These are phyloP conservation scores for Lactarius psammicola DNA, from an alignment of 768 basidiomycete genomes.

Conservation along the genomic window DNA sequence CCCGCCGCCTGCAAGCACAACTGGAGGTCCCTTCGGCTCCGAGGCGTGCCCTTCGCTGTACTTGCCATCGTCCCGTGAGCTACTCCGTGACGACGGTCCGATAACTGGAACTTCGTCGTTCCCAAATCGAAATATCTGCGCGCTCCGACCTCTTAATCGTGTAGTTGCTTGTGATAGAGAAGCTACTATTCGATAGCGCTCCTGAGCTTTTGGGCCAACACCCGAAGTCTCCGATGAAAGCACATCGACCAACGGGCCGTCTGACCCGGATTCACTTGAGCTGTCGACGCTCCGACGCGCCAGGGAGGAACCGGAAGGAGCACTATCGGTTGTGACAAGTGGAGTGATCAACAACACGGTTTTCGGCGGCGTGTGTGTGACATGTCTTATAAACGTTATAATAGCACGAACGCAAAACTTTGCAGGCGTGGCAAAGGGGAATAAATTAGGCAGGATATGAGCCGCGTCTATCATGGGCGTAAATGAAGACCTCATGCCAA, in stretches of 20 bases:
- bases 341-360: not conserved
- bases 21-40: not conserved
- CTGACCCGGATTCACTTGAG: not conserved
- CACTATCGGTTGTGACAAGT: not conserved
- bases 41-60: not conserved
- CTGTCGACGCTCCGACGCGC: not conserved
- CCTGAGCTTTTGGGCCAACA: not conserved
- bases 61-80: not conserved
- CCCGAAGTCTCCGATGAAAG: not conserved
- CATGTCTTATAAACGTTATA: conserved; percentile 65
- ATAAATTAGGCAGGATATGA: conserved; percentile 69
- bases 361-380: conserved; percentile 48
- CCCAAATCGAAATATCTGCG: not conserved
- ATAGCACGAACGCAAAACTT: conserved; percentile 80
- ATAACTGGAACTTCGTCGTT: not conserved
- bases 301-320: not conserved
- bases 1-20: not conserved
- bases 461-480: conserved; percentile 51
- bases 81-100: not conserved
- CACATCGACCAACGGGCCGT: not conserved
- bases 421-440: conserved; percentile 70
- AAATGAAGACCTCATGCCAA: not conserved
- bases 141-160: not conserved
- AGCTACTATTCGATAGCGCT: not conserved
- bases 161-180: conserved; percentile 3